Evolutionary conservation across 108 stramenopile genomes (phyloP).

Genomic region (Cyclotella kingstonii): DNA sequence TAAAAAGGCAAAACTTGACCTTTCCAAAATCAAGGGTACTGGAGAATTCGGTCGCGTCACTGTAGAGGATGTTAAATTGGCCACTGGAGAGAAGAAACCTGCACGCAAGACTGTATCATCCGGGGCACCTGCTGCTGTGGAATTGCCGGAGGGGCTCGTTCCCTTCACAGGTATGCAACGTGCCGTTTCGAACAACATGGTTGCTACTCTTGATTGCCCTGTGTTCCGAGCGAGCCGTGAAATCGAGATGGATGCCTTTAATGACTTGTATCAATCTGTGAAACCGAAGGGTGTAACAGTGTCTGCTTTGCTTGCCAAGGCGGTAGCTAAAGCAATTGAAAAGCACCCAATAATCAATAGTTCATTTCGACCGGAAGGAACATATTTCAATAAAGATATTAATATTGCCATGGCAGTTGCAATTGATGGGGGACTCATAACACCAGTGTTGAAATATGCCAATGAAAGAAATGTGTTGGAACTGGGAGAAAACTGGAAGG

Average conservation of each 20-base stretch:
- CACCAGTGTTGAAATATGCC: constrained; percentile 90
- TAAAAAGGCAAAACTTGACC: constrained; percentile 87
- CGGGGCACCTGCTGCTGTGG: constrained; percentile 46
- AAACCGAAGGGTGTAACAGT: constrained; percentile 94
- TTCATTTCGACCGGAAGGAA: constrained; percentile 78
- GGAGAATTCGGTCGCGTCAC: constrained; percentile 96
- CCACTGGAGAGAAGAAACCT: constrained; percentile 86
- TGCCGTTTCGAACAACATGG: constrained; percentile 98
- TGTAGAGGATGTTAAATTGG: constrained; percentile 86
- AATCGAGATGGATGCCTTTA: constrained; percentile 91
- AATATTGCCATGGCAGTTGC: constrained; percentile 99
- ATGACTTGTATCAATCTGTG: constrained; percentile 87
- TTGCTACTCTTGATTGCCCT: constrained; percentile 85
- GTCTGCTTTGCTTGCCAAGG: constrained; percentile 94
- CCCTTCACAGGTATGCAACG: constrained; percentile 97
- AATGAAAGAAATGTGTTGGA: constrained; percentile 89
- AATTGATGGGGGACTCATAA: constrained; percentile 97
- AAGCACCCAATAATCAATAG: constrained; percentile 96
- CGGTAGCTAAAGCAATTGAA: constrained; percentile 89
- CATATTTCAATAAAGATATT: constrained; percentile 91
- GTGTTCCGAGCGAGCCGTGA: constrained; percentile 93
- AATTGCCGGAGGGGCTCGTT: constrained; percentile 86
- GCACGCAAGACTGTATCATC: constrained; percentile 57
- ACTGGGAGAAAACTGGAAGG: constrained; percentile 92
- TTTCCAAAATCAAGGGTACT: constrained; percentile 79